A percentile compares a stretch with the other conserved stretches of the same genome.
These are phyloP conservation scores for Cladophialophora yegresii DNA, from an alignment of 2,329 filamentous ascomycete species.

Conservation along the genomic window DNA sequence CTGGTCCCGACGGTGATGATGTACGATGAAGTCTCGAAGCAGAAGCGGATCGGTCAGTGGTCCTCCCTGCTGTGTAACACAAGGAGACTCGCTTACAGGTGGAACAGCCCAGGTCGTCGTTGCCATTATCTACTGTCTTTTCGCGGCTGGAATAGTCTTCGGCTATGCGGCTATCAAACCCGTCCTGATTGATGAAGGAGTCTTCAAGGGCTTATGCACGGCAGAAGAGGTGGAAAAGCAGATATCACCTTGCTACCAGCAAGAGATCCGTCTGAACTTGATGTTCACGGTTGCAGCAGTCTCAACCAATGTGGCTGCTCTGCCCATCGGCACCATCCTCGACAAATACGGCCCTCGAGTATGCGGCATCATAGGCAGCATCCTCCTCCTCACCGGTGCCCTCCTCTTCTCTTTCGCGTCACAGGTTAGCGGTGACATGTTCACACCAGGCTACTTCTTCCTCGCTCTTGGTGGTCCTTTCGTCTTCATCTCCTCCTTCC, in stretches of 20 bases:
- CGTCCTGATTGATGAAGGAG: constrained; percentile 70
- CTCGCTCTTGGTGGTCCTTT: constrained; percentile 78
- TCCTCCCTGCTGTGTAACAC: not conserved
- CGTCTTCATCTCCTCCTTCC: constrained; percentile 79
- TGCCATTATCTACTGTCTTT: constrained; percentile 71
- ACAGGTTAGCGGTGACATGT: constrained; percentile 70
- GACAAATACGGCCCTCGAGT: constrained; percentile 79
- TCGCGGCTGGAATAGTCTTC: constrained; percentile 78
- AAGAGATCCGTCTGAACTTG: constrained; percentile 70
- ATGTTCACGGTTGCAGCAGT: constrained; percentile 93
- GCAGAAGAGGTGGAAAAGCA: constrained; percentile 53
- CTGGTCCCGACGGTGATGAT: constrained; percentile 28
- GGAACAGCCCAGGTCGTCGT: constrained; percentile 66
- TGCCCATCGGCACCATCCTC: constrained; percentile 81
- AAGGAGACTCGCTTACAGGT: constrained; percentile 22
- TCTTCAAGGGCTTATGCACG: constrained; percentile 68
- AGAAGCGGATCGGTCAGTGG: constrained; percentile 56
- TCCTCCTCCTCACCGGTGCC: constrained; percentile 70
- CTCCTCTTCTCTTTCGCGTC: constrained; percentile 70
- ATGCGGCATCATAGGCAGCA: constrained; percentile 69
- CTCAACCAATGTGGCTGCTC: constrained; percentile 80
- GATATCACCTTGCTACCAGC: constrained; percentile 58
- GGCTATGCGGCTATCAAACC: constrained; percentile 85
- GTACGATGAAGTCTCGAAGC: constrained; percentile 52
- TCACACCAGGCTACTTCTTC: constrained; percentile 72